phyloP scores from a whole-genome alignment of 305 asterid genomes.

The Fraxinus nigra region DNA sequence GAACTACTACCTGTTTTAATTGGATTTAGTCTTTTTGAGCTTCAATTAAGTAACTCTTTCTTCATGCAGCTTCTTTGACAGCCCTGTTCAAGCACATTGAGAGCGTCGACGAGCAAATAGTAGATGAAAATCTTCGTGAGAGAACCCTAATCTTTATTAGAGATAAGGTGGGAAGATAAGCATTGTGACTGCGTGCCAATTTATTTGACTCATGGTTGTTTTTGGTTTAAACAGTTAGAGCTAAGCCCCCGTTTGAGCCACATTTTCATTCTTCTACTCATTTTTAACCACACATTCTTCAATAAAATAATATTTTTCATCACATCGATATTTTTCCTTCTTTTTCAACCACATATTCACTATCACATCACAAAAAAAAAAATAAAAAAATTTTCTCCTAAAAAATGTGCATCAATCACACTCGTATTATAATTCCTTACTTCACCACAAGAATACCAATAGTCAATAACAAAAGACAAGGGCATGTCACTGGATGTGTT shows the following conservation, averaged over 20 bases:
- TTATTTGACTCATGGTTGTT: slow-evolving; percentile 10
- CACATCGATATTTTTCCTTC: too few species aligned
- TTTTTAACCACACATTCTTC: too few species aligned
- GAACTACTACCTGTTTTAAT: slow-evolving; percentile 4
- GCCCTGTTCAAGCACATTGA: slow-evolving; percentile 95
- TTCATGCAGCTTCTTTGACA: slow-evolving; percentile 73
- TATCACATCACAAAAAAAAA: too few species aligned
- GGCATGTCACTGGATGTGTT: too few species aligned
- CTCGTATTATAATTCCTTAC: too few species aligned
- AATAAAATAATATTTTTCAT: too few species aligned
- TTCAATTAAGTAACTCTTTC: slow-evolving; percentile 18
- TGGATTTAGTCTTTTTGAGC: slow-evolving; percentile 16
- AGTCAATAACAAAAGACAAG: too few species aligned
- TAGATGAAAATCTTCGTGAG: slow-evolving; percentile 93
- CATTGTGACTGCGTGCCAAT: slow-evolving; percentile 19
- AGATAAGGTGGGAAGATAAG: slow-evolving; percentile 63
- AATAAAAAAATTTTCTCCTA: too few species aligned
- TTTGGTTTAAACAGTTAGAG: slow-evolving; percentile 11
- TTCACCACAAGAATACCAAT: too few species aligned
- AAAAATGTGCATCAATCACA: too few species aligned
- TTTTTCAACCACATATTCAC: too few species aligned
- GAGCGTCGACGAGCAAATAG: slow-evolving; percentile 79
- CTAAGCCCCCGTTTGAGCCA: background rate
- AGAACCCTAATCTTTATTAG: slow-evolving; percentile 76
- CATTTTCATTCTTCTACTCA: too few species aligned